phyloP scores from a whole-genome alignment of 1,284 basidiomycete genomes.

The Neonothopanus nambi region DNA sequence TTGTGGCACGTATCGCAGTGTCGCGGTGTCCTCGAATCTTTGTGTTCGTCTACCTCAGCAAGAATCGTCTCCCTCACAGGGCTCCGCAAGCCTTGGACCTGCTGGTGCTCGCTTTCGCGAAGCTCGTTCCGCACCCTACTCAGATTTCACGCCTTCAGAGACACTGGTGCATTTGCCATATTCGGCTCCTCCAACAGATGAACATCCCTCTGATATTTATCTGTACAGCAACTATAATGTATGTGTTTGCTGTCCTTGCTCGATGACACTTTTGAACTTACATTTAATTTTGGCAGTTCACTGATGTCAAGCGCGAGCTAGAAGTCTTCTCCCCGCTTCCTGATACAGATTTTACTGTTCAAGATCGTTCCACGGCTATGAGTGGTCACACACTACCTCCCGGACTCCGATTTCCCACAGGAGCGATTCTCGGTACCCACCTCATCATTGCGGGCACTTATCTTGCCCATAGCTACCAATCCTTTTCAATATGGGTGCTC shows the following conservation, averaged over 20 bases:
- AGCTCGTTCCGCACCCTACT: conserved; percentile 37
- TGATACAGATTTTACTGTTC: conserved; percentile 67
- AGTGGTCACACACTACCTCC: conserved; percentile 79
- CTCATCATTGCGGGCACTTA: conserved; percentile 90
- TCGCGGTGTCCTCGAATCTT: conserved; percentile 73
- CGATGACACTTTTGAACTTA: conserved; percentile 5
- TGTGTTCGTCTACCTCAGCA: conserved; percentile 70
- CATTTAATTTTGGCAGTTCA: conserved; percentile 58
- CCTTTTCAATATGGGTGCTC: conserved; percentile 89
- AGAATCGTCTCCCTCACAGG: conserved; percentile 44
- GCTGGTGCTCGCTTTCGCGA: conserved; percentile 59
- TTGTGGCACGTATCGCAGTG: conserved; percentile 91
- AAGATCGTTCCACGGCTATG: conserved; percentile 77
- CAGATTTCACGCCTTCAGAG: conserved; percentile 56
- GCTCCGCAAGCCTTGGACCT: conserved; percentile 47
- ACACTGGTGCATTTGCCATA: conserved; percentile 73
- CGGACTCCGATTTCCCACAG: conserved; percentile 91
- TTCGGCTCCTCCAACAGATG: conserved; percentile 67
- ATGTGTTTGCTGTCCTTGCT: conserved; percentile 27
- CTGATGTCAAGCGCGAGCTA: conserved; percentile 90
- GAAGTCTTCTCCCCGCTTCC: conserved; percentile 83
- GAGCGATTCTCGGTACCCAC: conserved; percentile 84
- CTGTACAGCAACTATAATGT: conserved; percentile 91
- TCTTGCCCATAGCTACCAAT: conserved; percentile 86
- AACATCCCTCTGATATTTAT: conserved; percentile 77